Percentiles rank a stretch among this genome's conserved stretches.
phyloP scores from a whole-genome alignment of 352 stramenopile genomes.

The Pythium guiyangense region DNA sequence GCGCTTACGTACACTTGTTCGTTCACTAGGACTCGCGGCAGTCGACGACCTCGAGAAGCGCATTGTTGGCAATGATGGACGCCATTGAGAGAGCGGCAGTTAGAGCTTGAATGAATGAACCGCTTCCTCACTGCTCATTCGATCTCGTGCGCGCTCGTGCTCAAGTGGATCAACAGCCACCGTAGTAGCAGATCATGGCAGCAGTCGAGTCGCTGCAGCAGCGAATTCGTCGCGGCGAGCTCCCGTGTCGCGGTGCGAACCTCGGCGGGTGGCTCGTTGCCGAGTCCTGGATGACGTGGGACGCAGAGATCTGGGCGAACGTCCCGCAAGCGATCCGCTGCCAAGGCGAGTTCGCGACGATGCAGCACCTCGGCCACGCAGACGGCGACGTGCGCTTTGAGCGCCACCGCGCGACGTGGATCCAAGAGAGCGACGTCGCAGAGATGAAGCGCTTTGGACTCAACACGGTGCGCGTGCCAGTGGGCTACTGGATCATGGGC shows the following conservation, averaged over 20 bases:
- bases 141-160: no score
- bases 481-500: conserved; percentile 77
- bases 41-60: conserved; percentile 28
- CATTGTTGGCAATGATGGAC: no score
- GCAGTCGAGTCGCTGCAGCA: conserved; percentile 13
- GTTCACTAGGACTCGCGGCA: conserved; percentile 17
- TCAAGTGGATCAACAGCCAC: no score
- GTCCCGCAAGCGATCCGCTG: conserved; percentile 43
- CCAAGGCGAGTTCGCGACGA: conserved; percentile 49
- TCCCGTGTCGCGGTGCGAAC: conserved; percentile 65
- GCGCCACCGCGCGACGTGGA: conserved; percentile 74
- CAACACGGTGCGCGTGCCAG: conserved; percentile 75
- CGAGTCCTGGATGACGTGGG: conserved; percentile 82
- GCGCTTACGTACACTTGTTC: background rate
- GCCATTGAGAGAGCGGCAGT: no score
- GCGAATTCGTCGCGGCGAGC: conserved; percentile 28
- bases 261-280: conserved; percentile 82
- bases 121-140: no score
- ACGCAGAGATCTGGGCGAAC: conserved; percentile 79
- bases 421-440: conserved; percentile 66
- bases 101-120: no score
- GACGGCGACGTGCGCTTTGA: conserved; percentile 56
- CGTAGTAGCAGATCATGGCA: no score
- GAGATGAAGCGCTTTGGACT: conserved; percentile 57
- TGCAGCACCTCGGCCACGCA: conserved; percentile 41